Evolutionary conservation across 2,329 filamentous ascomycete species (phyloP), one percentile per base, ranked within the genome.

Genomic region (Acarospora socialis): DNA sequence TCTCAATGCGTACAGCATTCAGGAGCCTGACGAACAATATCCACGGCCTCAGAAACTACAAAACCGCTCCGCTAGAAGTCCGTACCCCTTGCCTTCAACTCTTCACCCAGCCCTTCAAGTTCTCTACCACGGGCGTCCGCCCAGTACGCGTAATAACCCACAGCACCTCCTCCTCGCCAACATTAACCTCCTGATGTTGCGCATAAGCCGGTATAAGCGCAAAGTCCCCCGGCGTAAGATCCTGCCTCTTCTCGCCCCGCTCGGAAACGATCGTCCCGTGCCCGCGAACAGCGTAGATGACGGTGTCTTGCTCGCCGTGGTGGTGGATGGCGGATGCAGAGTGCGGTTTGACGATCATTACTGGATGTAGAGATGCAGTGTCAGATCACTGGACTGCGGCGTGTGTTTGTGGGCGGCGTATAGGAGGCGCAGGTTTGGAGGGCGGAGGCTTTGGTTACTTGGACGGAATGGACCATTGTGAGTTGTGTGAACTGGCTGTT

Each of bases 101-200:
- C 35, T 49, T 49, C 8, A 68, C 68, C 75, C 76, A 81, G 14
- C 66, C 70, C 7, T 65, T 61, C 34, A 81, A 43, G 44, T 75
- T 72, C 16, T 72, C 70, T 4, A 77, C 71, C 2, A 72, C 61
- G 0, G 76, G 75, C 34, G 61, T 59, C 2, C 65, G 49, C 1
- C 75, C 77, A 41, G 67, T 72, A 14, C 75, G 64, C 4, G 73
- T 70, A 26, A 81, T 65, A 7, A 79, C 65, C 71, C 75, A 79
- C 21, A 72, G 65, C 2, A 77, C 56, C 28, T 77, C 70, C 19
- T 68, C 63, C 25, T 73, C 69, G 1, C 66, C 65, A 21, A 79
- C 68, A 44, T 82, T 82, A 13, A 74, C 58, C 33, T 76, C 66
- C 49, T 81, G 75, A 52, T 82, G 75, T 49, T 82, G 76, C 0